phyloP scores from a whole-genome alignment of 345 rosid species.

The Aegle marmelos region DNA sequence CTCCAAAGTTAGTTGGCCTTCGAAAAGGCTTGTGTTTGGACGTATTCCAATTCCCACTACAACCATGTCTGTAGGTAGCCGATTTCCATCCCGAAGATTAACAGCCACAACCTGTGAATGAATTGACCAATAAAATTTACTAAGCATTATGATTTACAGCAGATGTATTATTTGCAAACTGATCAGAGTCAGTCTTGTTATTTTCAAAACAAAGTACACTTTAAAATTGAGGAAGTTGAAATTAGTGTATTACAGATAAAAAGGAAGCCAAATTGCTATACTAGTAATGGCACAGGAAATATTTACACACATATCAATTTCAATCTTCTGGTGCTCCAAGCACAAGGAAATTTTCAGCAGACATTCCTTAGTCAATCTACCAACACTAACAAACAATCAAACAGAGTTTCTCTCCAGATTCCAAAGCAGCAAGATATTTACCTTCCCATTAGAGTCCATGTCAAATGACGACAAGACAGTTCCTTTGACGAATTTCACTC shows the following conservation, averaged over 20 bases:
- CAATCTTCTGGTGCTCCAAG: not conserved
- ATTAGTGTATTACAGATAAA: not conserved
- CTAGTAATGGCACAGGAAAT: not conserved
- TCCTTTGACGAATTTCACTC: slow-evolving; percentile 84
- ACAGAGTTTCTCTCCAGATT: not conserved
- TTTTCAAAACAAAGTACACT: not conserved
- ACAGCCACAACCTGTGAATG: slow-evolving; percentile 68
- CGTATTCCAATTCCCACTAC: slow-evolving; percentile 94
- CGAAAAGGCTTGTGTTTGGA: slow-evolving; percentile 88
- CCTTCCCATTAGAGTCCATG: slow-evolving; percentile 62
- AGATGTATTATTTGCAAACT: not conserved
- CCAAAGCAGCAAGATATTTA: slow-evolving; percentile 13
- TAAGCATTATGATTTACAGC: not conserved
- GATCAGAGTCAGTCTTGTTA: not conserved
- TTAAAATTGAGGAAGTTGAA: not conserved
- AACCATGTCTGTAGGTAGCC: slow-evolving; percentile 72
- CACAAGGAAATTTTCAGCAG: not conserved
- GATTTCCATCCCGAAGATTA: slow-evolving; percentile 76
- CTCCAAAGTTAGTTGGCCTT: slow-evolving; percentile 83
- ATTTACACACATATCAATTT: not conserved
- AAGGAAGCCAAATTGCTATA: not conserved
- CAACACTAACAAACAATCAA: not conserved
- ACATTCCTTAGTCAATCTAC: not conserved
- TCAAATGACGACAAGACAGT: slow-evolving; percentile 77
- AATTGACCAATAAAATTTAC: slow-evolving; percentile 5